Evolutionary conservation across 495 filamentous ascomycete species (phyloP).

Genomic region (Aspergillus sclerotiicarbonarius): DNA sequence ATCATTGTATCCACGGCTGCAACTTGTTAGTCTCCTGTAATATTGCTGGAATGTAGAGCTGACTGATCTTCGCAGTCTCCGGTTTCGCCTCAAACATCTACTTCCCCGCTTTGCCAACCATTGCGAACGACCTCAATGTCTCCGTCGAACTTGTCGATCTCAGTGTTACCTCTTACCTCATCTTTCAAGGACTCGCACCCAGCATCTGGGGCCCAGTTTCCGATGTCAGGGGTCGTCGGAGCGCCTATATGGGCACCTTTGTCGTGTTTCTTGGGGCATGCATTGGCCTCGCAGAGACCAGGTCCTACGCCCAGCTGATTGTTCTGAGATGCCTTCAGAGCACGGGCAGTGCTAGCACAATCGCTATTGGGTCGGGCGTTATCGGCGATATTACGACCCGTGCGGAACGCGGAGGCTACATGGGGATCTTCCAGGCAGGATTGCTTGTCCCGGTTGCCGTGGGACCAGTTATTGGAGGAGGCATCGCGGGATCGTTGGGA

Average conservation of each 20-base stretch:
- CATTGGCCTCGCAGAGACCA: slow-evolving; percentile 46
- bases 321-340: slow-evolving; percentile 50
- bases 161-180: slow-evolving; percentile 52
- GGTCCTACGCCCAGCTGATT: slow-evolving; percentile 46
- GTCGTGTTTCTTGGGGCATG: slow-evolving; percentile 47
- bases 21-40: slow-evolving; percentile 33
- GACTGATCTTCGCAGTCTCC: slow-evolving; percentile 36
- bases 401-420: too few relatives aligned
- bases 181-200: slow-evolving; percentile 52
- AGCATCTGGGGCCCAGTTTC: slow-evolving; percentile 51
- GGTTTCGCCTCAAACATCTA: slow-evolving; percentile 56
- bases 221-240: slow-evolving; percentile 47
- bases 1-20: slow-evolving; percentile 46
- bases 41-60: not conserved
- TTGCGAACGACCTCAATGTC: slow-evolving; percentile 41
- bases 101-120: slow-evolving; percentile 48
- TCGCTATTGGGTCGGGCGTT: slow-evolving; percentile 56
- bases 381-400: slow-evolving; percentile 19
- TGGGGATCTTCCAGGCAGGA: too few relatives aligned
- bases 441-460: too few relatives aligned
- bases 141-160: slow-evolving; percentile 47
- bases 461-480: too few relatives aligned
- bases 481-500: too few relatives aligned
- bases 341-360: slow-evolving; percentile 51
- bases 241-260: slow-evolving; percentile 46